Conservation (phyloP, 228 moss, liverwort and hornwort genomes). For the Sphagnum magellanicum region DNA sequence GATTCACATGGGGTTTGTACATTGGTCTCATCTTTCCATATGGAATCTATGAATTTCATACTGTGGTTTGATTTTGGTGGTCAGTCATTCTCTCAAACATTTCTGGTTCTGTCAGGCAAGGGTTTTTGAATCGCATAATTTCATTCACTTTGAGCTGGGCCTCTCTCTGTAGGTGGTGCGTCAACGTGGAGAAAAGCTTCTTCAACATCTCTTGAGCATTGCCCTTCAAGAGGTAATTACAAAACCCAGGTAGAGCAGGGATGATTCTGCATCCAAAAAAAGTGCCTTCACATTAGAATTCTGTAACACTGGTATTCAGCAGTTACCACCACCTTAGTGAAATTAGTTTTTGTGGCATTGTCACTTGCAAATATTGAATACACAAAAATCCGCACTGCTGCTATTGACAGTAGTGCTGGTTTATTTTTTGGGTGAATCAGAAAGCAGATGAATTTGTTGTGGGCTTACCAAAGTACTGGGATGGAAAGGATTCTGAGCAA, state of each 20-base stretch:
- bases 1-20: no score
- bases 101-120: no score
- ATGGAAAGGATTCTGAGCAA: conserved; percentile 71
- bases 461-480: conserved; percentile 66
- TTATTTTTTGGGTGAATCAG: conserved; percentile 22
- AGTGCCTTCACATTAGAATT: not conserved
- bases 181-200: conserved; percentile 72
- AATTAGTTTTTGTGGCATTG: not conserved
- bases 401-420: no score
- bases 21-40: not conserved
- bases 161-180: conserved; percentile 60
- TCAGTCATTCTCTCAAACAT: no score
- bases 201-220: conserved; percentile 58
- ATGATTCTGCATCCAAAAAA: not conserved
- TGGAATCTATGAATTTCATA: not conserved
- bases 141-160: not conserved
- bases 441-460: conserved; percentile 92
- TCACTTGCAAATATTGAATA: no score
- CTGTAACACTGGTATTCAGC: not conserved
- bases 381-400: no score
- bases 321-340: not conserved
- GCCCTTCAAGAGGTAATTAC: conserved; percentile 60
- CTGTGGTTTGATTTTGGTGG: not conserved
- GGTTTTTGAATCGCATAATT: no score
- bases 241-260: not conserved